Conservation (phyloP, 1,139 yeast species). For the Geotrichum carabidarum region DNA sequence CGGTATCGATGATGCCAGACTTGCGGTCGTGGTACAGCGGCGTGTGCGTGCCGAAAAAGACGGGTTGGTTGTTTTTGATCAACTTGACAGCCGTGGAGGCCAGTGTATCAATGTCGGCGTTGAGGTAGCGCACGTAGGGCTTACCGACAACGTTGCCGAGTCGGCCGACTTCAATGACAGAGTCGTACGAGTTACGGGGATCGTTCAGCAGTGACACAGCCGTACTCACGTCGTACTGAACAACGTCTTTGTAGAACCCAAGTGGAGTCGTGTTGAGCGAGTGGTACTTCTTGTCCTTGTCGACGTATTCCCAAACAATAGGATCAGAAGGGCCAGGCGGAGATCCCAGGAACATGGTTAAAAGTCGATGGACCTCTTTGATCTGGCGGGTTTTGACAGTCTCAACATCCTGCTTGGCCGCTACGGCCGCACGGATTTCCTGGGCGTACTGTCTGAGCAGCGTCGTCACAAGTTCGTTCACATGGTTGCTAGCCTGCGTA, state of each 20-base stretch:
- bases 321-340: slow-evolving; percentile 69
- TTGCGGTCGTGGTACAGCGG: slow-evolving; percentile 56
- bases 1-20: slow-evolving; percentile 65
- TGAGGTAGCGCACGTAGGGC: slow-evolving; percentile 62
- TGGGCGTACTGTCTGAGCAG: slow-evolving; percentile 73
- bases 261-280: slow-evolving; percentile 54
- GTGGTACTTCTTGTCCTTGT: slow-evolving; percentile 62
- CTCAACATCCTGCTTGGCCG: slow-evolving; percentile 27
- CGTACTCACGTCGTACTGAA: slow-evolving; percentile 48
- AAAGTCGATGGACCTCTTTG: slow-evolving; percentile 56
- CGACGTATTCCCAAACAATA: slow-evolving; percentile 68
- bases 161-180: slow-evolving; percentile 62
- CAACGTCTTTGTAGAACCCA: slow-evolving; percentile 54
- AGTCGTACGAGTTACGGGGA: slow-evolving; percentile 65
- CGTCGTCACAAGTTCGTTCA: slow-evolving; percentile 60
- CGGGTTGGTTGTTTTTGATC: slow-evolving; percentile 66
- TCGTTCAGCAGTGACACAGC: slow-evolving; percentile 70
- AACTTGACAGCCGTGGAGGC: slow-evolving; percentile 59
- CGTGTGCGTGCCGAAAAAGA: slow-evolving; percentile 81
- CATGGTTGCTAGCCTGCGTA: slow-evolving; percentile 50
- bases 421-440: slow-evolving; percentile 49
- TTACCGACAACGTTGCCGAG: slow-evolving; percentile 68
- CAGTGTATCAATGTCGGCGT: slow-evolving; percentile 54
- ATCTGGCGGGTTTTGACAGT: slow-evolving; percentile 48
- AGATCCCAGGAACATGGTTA: slow-evolving; percentile 63